Base-by-base conservation (phyloP, 169 alveolate genomes). In the Cardiosporidium cionae region DNA sequence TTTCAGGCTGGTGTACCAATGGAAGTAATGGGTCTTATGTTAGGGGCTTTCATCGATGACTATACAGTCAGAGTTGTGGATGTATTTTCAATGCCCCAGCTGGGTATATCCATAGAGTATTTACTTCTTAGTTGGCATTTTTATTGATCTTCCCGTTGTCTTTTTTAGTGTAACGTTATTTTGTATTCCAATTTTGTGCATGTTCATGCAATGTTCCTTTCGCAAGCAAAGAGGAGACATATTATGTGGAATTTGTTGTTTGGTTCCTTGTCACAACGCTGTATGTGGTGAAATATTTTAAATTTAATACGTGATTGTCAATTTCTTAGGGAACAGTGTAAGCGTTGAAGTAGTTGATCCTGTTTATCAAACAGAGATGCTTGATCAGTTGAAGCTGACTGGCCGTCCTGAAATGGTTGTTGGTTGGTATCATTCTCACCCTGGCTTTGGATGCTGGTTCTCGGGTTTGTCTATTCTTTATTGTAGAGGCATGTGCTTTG, bases 351-450 rank as follows among this genome's bases (percentile, higher is more conserved):
- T 99, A 7, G 98, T 98, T 29, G 99, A 98, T 81, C 99, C 98
- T 23, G 99, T 96, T 1, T 98, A 92, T 89, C 98, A 98, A 87
- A 94, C 97, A 9, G 96, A 95, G 88, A 96, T 98, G 99, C 88
- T 96, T 76, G 99, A 98, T 82, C 94, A 95, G 96, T 90, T 98
- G 68, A 96, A 96, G 82, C 92, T 93, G 76, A 97, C 99, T 2
- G 99, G 99, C 2, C 87, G 99, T 75, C 95, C 90, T 37, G 97
- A 96, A 84, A 93, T 91, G 83, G 95, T 93, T 58, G 99, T 95
- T 65, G 99, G 99, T 9, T 97, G 99, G 99, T 97, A 97, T 82
- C 99, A 97, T 84, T 94, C 98, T 29, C 99, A 97, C 85, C 99
- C 99, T 0, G 99, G 99, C 32, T 97, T 95, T 79, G 99, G 99